A percentile compares a stretch with the other conserved stretches of the same genome.
Evolutionary conservation across 1,139 yeast species (phyloP).

Genomic region (Zygosaccharomyces sapae): DNA sequence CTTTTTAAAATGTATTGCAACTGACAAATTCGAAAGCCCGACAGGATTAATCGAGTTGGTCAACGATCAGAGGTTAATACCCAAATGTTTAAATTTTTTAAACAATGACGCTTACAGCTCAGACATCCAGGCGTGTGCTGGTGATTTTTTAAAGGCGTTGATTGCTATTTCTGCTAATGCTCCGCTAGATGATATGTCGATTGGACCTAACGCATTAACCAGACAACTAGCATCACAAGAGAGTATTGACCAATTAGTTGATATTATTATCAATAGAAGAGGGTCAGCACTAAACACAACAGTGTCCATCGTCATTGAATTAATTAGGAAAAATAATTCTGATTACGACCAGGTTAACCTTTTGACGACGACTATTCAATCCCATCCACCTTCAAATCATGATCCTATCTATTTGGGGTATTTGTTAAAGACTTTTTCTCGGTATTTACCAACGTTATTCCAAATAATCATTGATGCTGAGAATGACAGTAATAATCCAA

Average conservation of each 20-base stretch:
- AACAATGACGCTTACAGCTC: slow-evolving; percentile 45
- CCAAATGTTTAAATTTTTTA: slow-evolving; percentile 48
- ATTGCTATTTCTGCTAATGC: slow-evolving; percentile 85
- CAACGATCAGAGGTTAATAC: slow-evolving; percentile 48
- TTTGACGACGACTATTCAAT: slow-evolving; percentile 68
- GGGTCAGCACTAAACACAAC: slow-evolving; percentile 91
- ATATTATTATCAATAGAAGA: slow-evolving; percentile 68
- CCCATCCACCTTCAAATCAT: slow-evolving; percentile 89
- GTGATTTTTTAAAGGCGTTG: slow-evolving; percentile 89
- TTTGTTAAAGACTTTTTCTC: slow-evolving; percentile 37
- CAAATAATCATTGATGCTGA: slow-evolving; percentile 31
- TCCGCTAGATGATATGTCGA: slow-evolving; percentile 65
- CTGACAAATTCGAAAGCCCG: slow-evolving; percentile 60
- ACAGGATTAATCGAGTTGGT: slow-evolving; percentile 58
- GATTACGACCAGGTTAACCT: slow-evolving; percentile 92
- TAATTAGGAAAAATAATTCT: slow-evolving; percentile 90
- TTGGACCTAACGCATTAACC: slow-evolving; percentile 92
- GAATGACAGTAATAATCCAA: slow-evolving; percentile 12
- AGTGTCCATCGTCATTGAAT: slow-evolving; percentile 91
- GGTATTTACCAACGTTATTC: slow-evolving; percentile 43
- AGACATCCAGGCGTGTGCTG: slow-evolving; percentile 84
- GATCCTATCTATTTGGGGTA: slow-evolving; percentile 59
- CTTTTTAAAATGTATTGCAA: slow-evolving; percentile 54
- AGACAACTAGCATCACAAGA: slow-evolving; percentile 77
- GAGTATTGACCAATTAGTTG: slow-evolving; percentile 57